Conservation (phyloP, 129 eudicot genomes). For the Rutidosis leptorrhynchoides region DNA sequence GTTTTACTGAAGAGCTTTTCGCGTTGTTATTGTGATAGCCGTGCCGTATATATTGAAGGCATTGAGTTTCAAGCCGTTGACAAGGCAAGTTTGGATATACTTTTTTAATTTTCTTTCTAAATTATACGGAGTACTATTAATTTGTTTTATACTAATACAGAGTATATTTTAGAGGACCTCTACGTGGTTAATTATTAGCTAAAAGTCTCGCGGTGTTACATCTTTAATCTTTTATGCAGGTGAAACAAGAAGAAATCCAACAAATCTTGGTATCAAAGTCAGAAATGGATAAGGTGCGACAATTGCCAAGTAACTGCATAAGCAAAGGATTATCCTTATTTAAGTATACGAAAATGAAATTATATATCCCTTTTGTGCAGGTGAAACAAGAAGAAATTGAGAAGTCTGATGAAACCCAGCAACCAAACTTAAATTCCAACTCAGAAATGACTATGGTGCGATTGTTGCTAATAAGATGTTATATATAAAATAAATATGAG, state of each 20-base stretch:
- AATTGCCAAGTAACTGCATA: too few relatives aligned
- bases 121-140: too few relatives aligned
- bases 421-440: not conserved
- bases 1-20: conserved; percentile 6
- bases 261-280: too few relatives aligned
- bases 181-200: too few relatives aligned
- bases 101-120: not conserved
- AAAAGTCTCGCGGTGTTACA: too few relatives aligned
- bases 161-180: not conserved
- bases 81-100: conserved; percentile 1
- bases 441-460: not conserved
- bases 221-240: not conserved
- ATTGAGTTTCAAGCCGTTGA: not conserved
- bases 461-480: not conserved
- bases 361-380: too few relatives aligned
- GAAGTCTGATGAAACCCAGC: not conserved
- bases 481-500: too few relatives aligned
- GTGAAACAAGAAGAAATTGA: not conserved
- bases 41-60: conserved; percentile 2
- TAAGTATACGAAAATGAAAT: too few relatives aligned
- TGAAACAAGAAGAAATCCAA: too few relatives aligned
- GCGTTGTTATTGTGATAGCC: conserved; percentile 14
- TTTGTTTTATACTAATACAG: not conserved
- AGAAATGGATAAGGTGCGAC: too few relatives aligned
- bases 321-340: too few relatives aligned